Conservation (phyloP, 306 rosid species). For the Quercus mongolica region DNA sequence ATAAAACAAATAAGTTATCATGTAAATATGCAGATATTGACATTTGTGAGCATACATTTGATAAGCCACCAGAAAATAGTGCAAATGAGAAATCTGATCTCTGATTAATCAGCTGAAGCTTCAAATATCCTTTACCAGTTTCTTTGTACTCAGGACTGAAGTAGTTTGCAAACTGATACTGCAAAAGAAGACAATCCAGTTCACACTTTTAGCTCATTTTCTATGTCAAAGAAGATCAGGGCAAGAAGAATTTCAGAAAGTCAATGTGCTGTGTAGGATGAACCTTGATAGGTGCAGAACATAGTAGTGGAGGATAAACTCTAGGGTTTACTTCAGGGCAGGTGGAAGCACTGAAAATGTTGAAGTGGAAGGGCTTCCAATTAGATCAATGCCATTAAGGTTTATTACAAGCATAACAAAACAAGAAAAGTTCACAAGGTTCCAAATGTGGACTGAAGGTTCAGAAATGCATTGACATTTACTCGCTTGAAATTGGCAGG, state of each 20-base stretch:
- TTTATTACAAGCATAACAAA: neutral
- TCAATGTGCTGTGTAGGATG: neutral
- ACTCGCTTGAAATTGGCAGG: constrained; percentile 80
- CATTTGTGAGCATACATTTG: constrained; percentile 41
- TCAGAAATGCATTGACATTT: neutral
- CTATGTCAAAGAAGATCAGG: neutral
- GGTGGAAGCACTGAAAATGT: constrained; percentile 61
- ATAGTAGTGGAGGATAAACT: constrained; percentile 61
- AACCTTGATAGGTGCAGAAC: constrained; percentile 97
- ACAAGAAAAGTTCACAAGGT: neutral
- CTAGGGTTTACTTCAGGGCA: constrained; percentile 48
- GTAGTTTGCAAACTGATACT: constrained; percentile 51
- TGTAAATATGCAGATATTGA: neutral
- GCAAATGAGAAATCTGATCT: constrained; percentile 88
- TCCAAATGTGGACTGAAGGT: neutral
- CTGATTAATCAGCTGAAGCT: constrained; percentile 87
- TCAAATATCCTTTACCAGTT: constrained; percentile 67
- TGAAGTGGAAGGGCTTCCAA: constrained; percentile 17
- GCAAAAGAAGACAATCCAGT: constrained; percentile 29
- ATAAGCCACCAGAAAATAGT: constrained; percentile 77
- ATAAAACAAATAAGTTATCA: neutral
- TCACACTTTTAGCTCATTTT: neutral
- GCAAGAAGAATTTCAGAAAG: neutral
- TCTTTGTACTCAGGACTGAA: no score
- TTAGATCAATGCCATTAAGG: constrained; percentile 3